Percentiles rank a stretch among this genome's conserved stretches.
Evolutionary conservation across 495 filamentous ascomycete genomes (phyloP).

Genomic region (Parmelia sp.): DNA sequence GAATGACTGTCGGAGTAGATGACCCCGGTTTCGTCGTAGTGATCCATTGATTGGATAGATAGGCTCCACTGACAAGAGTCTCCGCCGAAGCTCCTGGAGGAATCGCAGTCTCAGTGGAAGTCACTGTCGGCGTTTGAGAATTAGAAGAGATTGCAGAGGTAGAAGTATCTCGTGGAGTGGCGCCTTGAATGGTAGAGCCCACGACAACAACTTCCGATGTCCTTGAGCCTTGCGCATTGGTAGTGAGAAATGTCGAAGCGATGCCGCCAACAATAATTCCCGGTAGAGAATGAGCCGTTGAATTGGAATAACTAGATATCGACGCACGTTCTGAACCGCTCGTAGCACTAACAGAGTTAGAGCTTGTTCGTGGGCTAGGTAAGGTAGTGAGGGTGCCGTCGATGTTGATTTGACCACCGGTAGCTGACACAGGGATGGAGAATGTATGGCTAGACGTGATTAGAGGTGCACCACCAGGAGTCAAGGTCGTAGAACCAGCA

Average conservation of each 20-base stretch:
- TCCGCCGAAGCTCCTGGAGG: not conserved
- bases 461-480: constrained; percentile 1
- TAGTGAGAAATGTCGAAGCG: not conserved
- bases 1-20: not conserved
- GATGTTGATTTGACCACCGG: not conserved
- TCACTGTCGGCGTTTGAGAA: not conserved
- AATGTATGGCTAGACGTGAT: constrained; percentile 1
- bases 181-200: not conserved
- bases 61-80: not conserved
- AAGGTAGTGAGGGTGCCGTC: constrained; percentile 1
- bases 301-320: not conserved
- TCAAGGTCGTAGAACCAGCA: not conserved
- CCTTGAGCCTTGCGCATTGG: not conserved
- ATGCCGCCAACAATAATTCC: not conserved
- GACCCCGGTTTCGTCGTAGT: not conserved
- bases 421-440: not conserved
- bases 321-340: not conserved
- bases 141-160: not conserved
- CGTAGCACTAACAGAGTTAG: not conserved
- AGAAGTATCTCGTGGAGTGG: not conserved
- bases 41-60: constrained; percentile 1
- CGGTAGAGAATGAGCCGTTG: not conserved
- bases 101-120: not conserved
- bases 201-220: not conserved
- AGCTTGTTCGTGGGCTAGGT: not conserved